These are phyloP conservation scores for Tricharina praecox DNA, from an alignment of 495 filamentous ascomycete species.

Conservation along the genomic window DNA sequence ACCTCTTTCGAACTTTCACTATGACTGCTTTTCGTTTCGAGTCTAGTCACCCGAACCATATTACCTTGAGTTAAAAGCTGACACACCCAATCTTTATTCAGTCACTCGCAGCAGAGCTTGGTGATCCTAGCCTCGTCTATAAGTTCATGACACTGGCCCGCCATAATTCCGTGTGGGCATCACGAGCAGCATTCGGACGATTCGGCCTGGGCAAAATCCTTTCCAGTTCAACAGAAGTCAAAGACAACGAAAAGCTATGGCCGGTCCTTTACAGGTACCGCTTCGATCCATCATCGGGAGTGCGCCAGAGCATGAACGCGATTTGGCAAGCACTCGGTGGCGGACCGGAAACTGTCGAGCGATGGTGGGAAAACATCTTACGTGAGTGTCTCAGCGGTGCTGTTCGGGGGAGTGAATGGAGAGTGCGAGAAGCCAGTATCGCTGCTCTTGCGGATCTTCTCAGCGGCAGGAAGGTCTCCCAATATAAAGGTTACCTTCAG, in stretches of 20 bases:
- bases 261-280: conserved; percentile 86
- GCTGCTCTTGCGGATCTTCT: conserved; percentile 69
- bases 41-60: no score
- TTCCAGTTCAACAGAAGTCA: conserved; percentile 57
- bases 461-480: conserved; percentile 38
- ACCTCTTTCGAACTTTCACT: no score
- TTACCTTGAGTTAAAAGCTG: no score
- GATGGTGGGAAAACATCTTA: conserved; percentile 71
- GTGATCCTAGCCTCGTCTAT: conserved; percentile 85
- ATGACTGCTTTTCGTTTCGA: no score
- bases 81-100: no score
- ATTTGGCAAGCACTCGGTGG: conserved; percentile 86
- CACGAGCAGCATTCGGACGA: conserved; percentile 79
- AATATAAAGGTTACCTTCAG: conserved; percentile 67
- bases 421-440: conserved; percentile 79
- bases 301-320: conserved; percentile 85
- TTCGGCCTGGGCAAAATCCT: conserved; percentile 85
- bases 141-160: conserved; percentile 92
- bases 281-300: conserved; percentile 85
- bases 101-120: conserved; percentile 80
- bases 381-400: conserved; percentile 69
- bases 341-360: conserved; percentile 49
- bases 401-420: conserved; percentile 54
- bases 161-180: conserved; percentile 90
- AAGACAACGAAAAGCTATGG: conserved; percentile 77